A percentile compares a stretch with the other conserved stretches of the same genome.
These are phyloP conservation scores for Berberis thunbergii DNA, from an alignment of 164 flowering plant species.

Conservation along the genomic window DNA sequence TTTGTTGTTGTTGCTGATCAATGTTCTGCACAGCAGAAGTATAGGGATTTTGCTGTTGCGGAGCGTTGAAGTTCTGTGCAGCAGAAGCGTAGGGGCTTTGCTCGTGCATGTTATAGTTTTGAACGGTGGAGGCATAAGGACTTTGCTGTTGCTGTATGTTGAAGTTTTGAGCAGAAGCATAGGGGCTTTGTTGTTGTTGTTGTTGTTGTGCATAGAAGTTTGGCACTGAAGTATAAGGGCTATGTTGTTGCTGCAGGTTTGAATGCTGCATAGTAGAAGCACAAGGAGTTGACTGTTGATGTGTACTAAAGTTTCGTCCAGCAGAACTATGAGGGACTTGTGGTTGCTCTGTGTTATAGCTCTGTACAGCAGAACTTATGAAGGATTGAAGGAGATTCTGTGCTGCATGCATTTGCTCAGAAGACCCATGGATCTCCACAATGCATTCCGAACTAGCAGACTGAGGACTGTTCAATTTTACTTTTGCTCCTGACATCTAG, in stretches of 20 bases:
- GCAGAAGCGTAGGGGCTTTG: slow-evolving; percentile 4
- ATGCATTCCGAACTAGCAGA: slow-evolving; percentile 28
- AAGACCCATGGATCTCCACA: slow-evolving; percentile 33
- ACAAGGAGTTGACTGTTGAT: slow-evolving; percentile 4
- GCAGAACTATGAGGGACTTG: slow-evolving; percentile 15
- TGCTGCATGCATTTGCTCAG: slow-evolving; percentile 33
- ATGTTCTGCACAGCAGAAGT: slow-evolving; percentile 3
- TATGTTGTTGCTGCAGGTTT: slow-evolving; percentile 2
- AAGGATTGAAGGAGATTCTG: slow-evolving; percentile 28
- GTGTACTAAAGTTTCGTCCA: slow-evolving; percentile 8
- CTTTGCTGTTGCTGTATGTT: neutral
- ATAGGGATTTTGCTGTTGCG: slow-evolving; percentile 1
- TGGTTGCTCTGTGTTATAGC: slow-evolving; percentile 6
- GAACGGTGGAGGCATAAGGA: neutral
- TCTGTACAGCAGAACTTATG: slow-evolving; percentile 20
- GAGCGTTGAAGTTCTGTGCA: slow-evolving; percentile 2
- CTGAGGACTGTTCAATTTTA: slow-evolving; percentile 30
- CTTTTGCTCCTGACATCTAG: slow-evolving; percentile 32
- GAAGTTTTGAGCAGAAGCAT: neutral
- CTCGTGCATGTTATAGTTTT: neutral
- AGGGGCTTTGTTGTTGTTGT: neutral
- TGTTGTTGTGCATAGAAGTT: neutral
- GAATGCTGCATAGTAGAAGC: slow-evolving; percentile 1
- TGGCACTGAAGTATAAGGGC: neutral
- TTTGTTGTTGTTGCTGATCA: neutral